Conservation (phyloP, 768 basidiomycete species). For the Trametes cinnabarina region DNA sequence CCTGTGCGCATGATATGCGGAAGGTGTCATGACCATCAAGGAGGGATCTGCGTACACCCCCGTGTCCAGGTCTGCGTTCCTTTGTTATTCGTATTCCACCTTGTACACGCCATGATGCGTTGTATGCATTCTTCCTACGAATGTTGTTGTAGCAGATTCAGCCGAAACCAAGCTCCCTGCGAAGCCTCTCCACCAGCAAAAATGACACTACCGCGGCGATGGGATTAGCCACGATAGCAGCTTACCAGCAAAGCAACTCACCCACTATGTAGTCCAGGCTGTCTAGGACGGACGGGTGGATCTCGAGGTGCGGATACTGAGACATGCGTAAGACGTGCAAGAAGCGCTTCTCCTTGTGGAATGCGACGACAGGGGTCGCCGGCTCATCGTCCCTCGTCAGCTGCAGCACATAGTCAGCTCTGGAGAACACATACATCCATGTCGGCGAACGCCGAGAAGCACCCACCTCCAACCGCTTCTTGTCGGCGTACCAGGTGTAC, state of each 20-base stretch:
- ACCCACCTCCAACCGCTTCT: slow-evolving; percentile 23
- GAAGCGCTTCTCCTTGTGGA: slow-evolving; percentile 35
- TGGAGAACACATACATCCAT: too few relatives aligned
- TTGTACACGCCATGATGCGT: too few relatives aligned
- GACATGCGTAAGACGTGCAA: slow-evolving; percentile 35
- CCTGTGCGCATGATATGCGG: too few relatives aligned
- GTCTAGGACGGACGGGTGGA: slow-evolving; percentile 32
- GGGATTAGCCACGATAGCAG: background rate
- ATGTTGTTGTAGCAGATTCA: background rate
- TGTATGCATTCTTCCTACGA: background rate
- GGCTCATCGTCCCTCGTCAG: slow-evolving; percentile 32
- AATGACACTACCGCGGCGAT: slow-evolving; percentile 30
- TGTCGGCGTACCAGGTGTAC: slow-evolving; percentile 29
- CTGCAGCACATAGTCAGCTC: slow-evolving; percentile 18
- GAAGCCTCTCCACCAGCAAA: slow-evolving; percentile 31
- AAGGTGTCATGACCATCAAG: too few relatives aligned
- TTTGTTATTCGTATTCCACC: too few relatives aligned
- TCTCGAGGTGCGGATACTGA: slow-evolving; percentile 36
- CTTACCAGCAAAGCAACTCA: slow-evolving; percentile 15
- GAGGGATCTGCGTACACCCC: too few relatives aligned
- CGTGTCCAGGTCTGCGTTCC: too few relatives aligned
- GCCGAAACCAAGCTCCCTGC: slow-evolving; percentile 17
- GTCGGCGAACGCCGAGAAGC: background rate
- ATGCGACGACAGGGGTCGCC: slow-evolving; percentile 34
- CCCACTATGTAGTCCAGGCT: slow-evolving; percentile 38